Percentiles rank a stretch among this genome's conserved stretches.
Evolutionary conservation across 2,329 filamentous ascomycete species (phyloP).

Genomic region (Neonectria coccinea): DNA sequence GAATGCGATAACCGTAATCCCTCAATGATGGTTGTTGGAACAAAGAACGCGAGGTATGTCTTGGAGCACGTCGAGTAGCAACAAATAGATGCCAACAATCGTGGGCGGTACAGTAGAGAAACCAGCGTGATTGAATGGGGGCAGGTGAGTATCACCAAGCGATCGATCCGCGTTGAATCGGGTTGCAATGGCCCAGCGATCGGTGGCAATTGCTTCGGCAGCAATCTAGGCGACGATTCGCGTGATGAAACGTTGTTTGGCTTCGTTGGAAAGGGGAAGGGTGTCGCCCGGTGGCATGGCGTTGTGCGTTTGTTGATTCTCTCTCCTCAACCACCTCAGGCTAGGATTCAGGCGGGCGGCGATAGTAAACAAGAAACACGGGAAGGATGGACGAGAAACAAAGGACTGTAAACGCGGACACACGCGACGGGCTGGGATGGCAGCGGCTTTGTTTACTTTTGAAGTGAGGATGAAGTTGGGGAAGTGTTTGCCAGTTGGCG

Average conservation of each 20-base stretch:
- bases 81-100: background rate
- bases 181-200: background rate
- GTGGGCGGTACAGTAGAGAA: background rate
- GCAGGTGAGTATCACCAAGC: conserved; percentile 7
- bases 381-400: background rate
- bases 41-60: background rate
- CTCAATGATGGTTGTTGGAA: conserved; percentile 1
- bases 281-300: background rate
- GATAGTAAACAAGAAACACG: background rate
- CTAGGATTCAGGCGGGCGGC: background rate
- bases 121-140: background rate
- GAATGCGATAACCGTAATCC: background rate
- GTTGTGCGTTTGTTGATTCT: background rate
- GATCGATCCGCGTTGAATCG: background rate
- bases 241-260: background rate
- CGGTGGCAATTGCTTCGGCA: background rate
- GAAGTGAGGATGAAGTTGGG: background rate
- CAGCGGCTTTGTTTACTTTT: conserved; percentile 11
- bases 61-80: background rate
- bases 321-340: background rate
- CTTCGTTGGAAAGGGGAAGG: background rate
- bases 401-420: background rate
- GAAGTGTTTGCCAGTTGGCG: conserved; percentile 16
- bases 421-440: conserved; percentile 10
- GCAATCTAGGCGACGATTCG: background rate